Evolutionary conservation across 208 protist genomes (phyloP).

Genomic region (Plasmodiophora brassicae): DNA sequence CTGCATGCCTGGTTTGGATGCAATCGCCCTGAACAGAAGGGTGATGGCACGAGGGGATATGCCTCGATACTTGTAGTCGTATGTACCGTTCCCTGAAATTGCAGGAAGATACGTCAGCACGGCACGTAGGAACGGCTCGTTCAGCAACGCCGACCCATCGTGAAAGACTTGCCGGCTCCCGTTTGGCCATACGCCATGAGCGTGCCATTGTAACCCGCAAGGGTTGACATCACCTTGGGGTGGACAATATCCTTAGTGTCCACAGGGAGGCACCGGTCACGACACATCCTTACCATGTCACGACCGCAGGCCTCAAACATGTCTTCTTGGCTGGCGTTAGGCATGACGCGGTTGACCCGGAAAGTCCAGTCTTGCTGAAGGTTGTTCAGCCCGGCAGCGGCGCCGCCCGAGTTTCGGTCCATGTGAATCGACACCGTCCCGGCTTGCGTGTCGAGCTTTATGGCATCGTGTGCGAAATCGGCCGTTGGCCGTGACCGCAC

Average conservation of each 20-base stretch:
- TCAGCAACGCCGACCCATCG: too few relatives aligned
- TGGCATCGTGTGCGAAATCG: conserved; percentile 25
- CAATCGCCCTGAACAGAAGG: conserved; percentile 12
- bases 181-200: conserved; percentile 26
- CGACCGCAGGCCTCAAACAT: not conserved
- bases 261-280: too few relatives aligned
- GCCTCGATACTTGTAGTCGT: conserved; percentile 42
- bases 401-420: not conserved
- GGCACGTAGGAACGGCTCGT: too few relatives aligned
- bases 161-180: conserved; percentile 38
- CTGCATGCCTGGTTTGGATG: not conserved
- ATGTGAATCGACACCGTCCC: not conserved
- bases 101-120: too few relatives aligned
- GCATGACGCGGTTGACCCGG: not conserved
- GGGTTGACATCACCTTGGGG: not conserved
- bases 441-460: not conserved
- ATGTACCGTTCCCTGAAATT: not conserved
- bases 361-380: conserved; percentile 12
- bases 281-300: too few relatives aligned
- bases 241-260: not conserved
- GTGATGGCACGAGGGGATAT: conserved; percentile 32
- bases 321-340: not conserved
- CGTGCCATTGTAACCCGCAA: conserved; percentile 9
- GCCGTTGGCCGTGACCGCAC: not conserved
- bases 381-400: not conserved